A percentile compares a stretch with the other conserved stretches of the same genome.
phyloP scores from a whole-genome alignment of 495 filamentous ascomycete genomes.

The Aspergillus sparsus region DNA sequence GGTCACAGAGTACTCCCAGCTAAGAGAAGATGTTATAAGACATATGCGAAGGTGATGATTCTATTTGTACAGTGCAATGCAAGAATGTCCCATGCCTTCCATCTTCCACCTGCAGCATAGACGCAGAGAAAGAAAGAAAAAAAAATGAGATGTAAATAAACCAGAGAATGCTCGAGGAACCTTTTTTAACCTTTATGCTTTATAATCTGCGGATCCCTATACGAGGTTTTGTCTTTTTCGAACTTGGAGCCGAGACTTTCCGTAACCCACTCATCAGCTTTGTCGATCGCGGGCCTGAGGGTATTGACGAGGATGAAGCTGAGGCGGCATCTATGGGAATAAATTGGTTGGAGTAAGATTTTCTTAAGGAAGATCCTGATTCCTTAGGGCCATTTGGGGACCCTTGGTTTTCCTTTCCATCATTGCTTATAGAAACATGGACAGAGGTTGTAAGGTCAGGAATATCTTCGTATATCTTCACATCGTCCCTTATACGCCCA shows the following conservation, averaged over 20 bases:
- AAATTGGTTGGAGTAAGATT: constrained; percentile 5
- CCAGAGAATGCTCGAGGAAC: no score
- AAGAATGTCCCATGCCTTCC: no score
- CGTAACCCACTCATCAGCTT: constrained; percentile 26
- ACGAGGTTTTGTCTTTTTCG: constrained; percentile 39
- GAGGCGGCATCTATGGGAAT: constrained; percentile 16
- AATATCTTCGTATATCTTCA: constrained; percentile 43
- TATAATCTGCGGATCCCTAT: constrained; percentile 45
- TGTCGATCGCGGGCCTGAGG: constrained; percentile 18
- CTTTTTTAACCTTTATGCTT: constrained; percentile 10
- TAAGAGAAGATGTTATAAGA: no score
- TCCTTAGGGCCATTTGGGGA: constrained; percentile 23
- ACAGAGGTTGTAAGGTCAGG: constrained; percentile 22
- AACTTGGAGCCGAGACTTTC: constrained; percentile 28
- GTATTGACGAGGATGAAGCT: constrained; percentile 13
- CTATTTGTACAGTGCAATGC: no score
- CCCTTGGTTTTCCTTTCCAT: constrained; percentile 40
- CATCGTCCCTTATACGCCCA: constrained; percentile 33
- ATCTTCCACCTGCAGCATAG: no score
- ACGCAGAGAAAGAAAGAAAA: no score
- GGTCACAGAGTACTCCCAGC: no score
- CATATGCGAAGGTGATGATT: no score
- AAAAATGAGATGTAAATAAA: no score
- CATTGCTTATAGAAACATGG: constrained; percentile 28
- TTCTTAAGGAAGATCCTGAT: neutral